Base-by-base conservation (phyloP, 805 yeast genomes). In the Candida palmyrensis region DNA sequence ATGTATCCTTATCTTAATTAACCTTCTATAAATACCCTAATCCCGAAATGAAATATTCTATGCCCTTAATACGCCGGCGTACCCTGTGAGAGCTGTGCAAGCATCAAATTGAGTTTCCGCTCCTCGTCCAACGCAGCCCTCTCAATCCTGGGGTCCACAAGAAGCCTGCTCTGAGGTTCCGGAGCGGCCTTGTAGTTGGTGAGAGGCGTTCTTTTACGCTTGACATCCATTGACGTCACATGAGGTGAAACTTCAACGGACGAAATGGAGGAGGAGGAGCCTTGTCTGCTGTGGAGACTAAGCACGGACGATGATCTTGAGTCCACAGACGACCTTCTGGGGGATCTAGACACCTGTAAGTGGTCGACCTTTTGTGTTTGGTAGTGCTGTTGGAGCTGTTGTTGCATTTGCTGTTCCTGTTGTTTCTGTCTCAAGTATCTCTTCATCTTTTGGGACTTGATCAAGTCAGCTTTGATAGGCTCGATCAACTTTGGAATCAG, bases 401-500 rank as follows among this genome's bases (percentile, higher is more conserved):
- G 41, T 24, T 42, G 37, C 11, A 31, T 36, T 28, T 35, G 36
- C 25, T 41, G 38, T 24, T 33, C 36, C 35, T 36, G 39, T 28
- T 43, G 40, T 39, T 58, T 60, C 26, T 48, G 51, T 29, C 45
- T 43, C 33, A 59, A 43, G 45, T 42, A 58, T 33, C 43, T 47
- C 34, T 53, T 55, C 59, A 63, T 48, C 55, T 57, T 59, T 40
- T 51, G 47, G 11, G 58, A 37, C 38, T 49, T 51, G 44, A 60
- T 41, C 43, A 66, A 45, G 35, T 58, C 63, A 30, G 51, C 54
- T 45, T 62, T 71, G 54, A 75, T 73, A 22, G 80, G 80, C 19
- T 64, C 68, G 42, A 75, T 59, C 63, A 74, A 72, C 38, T 62
- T 54, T 37, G 50, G 55, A 51, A 74, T 62, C 25, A 56, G 62